phyloP scores from a whole-genome alignment of 805 yeast genomes.

The Soucietia sequanensis region DNA sequence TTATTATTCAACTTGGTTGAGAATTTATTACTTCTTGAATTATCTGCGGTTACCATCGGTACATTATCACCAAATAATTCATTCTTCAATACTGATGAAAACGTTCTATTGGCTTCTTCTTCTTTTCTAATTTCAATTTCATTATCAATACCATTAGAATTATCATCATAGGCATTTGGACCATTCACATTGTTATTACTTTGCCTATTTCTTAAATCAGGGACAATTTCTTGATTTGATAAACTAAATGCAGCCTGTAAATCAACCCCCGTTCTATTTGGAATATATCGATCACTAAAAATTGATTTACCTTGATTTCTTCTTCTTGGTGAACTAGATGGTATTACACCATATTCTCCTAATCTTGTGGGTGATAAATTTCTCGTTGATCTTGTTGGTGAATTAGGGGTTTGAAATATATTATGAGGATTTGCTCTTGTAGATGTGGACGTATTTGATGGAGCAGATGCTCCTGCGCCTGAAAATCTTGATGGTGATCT shows the following conservation, averaged over 20 bases:
- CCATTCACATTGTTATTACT: neutral
- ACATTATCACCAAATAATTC: conserved; percentile 90
- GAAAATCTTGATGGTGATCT: too few relatives aligned
- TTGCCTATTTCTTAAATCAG: conserved; percentile 26
- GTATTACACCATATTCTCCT: conserved; percentile 20
- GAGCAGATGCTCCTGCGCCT: too few relatives aligned
- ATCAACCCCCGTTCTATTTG: conserved; percentile 82
- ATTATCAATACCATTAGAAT: conserved; percentile 37
- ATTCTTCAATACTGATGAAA: conserved; percentile 79
- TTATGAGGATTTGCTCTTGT: conserved; percentile 3
- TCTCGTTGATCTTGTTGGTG: conserved; percentile 43
- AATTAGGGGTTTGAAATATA: conserved; percentile 36
- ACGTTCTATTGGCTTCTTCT: conserved; percentile 84
- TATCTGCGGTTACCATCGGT: conserved; percentile 48
- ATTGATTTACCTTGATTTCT: conserved; percentile 46
- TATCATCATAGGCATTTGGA: conserved; percentile 9
- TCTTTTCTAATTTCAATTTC: conserved; percentile 69
- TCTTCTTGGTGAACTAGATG: conserved; percentile 48
- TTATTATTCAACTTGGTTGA: too few relatives aligned
- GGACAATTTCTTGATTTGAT: conserved; percentile 43
- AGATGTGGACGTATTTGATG: neutral
- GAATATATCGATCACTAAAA: conserved; percentile 85
- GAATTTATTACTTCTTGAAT: conserved; percentile 13
- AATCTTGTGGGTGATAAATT: conserved; percentile 37
- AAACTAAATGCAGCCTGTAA: conserved; percentile 80